Evolutionary conservation across 306 rosid genomes (phyloP).

Genomic region (Cyclanthera cordifolia): DNA sequence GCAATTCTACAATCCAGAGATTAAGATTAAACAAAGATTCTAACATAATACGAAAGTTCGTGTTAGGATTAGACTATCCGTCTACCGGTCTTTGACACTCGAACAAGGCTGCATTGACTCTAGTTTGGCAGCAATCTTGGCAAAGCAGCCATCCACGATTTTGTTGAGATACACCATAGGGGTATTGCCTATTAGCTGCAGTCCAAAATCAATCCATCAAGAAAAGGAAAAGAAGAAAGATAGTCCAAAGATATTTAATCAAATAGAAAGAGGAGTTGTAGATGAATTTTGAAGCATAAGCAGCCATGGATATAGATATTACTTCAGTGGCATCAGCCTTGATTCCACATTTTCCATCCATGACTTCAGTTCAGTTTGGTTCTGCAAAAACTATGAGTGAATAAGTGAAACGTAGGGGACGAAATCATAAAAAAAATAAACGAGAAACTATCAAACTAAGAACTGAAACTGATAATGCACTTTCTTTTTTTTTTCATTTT

Average conservation of each 20-base stretch:
- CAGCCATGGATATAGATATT: conserved; percentile 11
- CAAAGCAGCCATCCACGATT: conserved; percentile 57
- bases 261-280: neutral
- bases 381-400: conserved; percentile 12
- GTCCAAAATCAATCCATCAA: conserved; percentile 5
- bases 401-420: neutral
- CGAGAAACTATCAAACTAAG: no score
- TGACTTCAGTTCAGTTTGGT: conserved; percentile 12
- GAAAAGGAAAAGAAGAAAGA: neutral
- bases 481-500: neutral
- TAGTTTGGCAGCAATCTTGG: conserved; percentile 64
- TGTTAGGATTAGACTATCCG: neutral
- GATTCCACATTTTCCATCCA: conserved; percentile 47
- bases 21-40: conserved; percentile 2
- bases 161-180: conserved; percentile 64
- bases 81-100: conserved; percentile 62
- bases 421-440: neutral
- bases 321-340: conserved; percentile 72
- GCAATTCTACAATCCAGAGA: conserved; percentile 40
- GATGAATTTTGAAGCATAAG: neutral
- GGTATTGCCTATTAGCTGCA: conserved; percentile 58
- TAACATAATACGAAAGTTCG: neutral
- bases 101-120: conserved; percentile 68
- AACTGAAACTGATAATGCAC: no score
- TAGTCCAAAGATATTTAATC: neutral